phyloP scores from a whole-genome alignment of 768 basidiomycete genomes.

The Termitomyces sp. region DNA sequence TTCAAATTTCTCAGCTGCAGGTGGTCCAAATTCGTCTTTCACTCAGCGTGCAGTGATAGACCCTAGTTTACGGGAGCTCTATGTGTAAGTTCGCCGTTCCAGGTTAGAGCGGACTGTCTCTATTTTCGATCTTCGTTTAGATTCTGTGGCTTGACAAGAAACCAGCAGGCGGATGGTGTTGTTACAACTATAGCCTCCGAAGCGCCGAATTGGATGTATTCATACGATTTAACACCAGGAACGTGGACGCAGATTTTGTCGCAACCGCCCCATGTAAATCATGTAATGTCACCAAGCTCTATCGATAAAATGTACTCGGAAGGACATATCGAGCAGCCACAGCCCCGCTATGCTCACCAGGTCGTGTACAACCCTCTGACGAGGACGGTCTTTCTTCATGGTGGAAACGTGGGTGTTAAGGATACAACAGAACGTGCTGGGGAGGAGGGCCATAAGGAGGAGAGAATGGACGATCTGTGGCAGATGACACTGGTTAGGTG shows the following conservation, averaged over 20 bases:
- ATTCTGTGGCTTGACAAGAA: conserved; percentile 60
- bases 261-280: conserved; percentile 20
- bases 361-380: conserved; percentile 66
- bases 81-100: conserved; percentile 52
- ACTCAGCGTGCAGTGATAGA: conserved; percentile 76
- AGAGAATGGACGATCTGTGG: conserved; percentile 78
- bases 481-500: conserved; percentile 67
- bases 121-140: conserved; percentile 30
- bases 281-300: background rate
- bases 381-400: conserved; percentile 65
- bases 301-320: background rate
- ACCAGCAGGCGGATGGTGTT: conserved; percentile 31
- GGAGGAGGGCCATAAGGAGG: conserved; percentile 35
- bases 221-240: conserved; percentile 58
- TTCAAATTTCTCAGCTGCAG: conserved; percentile 55
- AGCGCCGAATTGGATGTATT: conserved; percentile 66
- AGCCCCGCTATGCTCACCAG: conserved; percentile 75
- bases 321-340: conserved; percentile 38
- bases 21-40: conserved; percentile 72
- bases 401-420: conserved; percentile 63
- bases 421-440: conserved; percentile 21
- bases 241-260: conserved; percentile 63
- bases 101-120: background rate
- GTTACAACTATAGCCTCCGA: conserved; percentile 44
- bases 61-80: conserved; percentile 60